phyloP scores from a whole-genome alignment of 441 rosid species.

The Erodium trifolium region DNA sequence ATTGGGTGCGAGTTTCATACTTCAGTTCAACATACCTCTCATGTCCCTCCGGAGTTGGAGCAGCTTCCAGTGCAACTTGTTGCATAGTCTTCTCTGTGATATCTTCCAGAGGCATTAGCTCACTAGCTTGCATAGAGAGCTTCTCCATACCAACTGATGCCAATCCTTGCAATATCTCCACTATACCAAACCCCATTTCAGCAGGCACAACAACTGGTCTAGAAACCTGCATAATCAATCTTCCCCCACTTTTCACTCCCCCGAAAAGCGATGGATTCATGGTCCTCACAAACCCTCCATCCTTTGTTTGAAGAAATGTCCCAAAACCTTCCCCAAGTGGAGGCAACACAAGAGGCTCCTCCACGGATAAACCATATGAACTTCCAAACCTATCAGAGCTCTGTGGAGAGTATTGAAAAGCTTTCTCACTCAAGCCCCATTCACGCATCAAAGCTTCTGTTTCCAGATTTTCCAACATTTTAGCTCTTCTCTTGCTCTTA shows the following conservation, averaged over 20 bases:
- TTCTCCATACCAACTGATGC: conserved; percentile 88
- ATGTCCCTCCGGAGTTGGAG: conserved; percentile 33
- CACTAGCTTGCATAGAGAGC: conserved; percentile 91
- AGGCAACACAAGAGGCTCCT: conserved; percentile 51
- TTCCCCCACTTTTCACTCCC: conserved; percentile 55
- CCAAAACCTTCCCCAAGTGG: conserved; percentile 77
- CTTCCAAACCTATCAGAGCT: conserved; percentile 50
- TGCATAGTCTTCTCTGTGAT: conserved; percentile 85
- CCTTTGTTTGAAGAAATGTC: conserved; percentile 67
- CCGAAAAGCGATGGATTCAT: conserved; percentile 67
- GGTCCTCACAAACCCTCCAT: conserved; percentile 81
- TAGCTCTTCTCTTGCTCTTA: conserved; percentile 45
- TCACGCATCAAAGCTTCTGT: conserved; percentile 79
- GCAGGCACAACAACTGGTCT: conserved; percentile 93
- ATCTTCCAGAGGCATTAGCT: conserved; percentile 87
- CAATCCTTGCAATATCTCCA: conserved; percentile 58
- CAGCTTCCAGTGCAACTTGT: conserved; percentile 30
- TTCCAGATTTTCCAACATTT: conserved; percentile 68
- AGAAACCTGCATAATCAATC: conserved; percentile 90
- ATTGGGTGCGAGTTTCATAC: no score
- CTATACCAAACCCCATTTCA: conserved; percentile 81
- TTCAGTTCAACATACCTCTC: conserved; percentile 37
- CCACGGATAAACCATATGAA: conserved; percentile 45
- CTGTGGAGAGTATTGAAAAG: conserved; percentile 69
- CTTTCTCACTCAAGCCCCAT: conserved; percentile 80